Conservation (phyloP, 768 basidiomycete species). For the Lanmaoa pseudosensibilis region DNA sequence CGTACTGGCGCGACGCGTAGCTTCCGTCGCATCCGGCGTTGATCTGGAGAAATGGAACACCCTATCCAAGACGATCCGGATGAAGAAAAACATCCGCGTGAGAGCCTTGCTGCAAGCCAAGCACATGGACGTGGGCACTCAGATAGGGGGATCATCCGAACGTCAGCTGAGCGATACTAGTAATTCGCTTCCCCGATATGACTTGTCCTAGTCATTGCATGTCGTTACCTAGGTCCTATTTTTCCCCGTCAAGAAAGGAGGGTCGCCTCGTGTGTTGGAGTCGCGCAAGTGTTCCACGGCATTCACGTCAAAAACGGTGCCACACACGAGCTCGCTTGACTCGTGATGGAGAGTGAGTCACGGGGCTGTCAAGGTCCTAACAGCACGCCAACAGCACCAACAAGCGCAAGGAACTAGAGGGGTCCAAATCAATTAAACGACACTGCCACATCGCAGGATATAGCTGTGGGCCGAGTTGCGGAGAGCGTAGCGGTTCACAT, state of each 20-base stretch:
- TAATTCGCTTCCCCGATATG: conserved; percentile 8
- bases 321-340: neutral
- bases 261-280: conserved; percentile 17
- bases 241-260: conserved; percentile 14
- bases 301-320: conserved; percentile 2
- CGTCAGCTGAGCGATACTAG: neutral
- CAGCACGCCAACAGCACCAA: neutral
- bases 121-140: neutral
- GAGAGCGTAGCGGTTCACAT: neutral
- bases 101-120: neutral
- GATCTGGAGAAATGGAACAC: conserved; percentile 11
- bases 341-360: neutral
- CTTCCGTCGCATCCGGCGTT: neutral
- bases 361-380: neutral
- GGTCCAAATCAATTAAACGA: neutral
- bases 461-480: neutral
- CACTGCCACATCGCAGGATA: neutral
- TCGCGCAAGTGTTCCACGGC: neutral
- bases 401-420: neutral
- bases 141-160: neutral
- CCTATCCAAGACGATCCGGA: neutral
- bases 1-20: neutral
- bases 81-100: neutral
- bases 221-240: conserved; percentile 4
- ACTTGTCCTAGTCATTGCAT: neutral